Conservation (phyloP, 2,329 filamentous ascomycete species). For the Microsporum canis region DNA sequence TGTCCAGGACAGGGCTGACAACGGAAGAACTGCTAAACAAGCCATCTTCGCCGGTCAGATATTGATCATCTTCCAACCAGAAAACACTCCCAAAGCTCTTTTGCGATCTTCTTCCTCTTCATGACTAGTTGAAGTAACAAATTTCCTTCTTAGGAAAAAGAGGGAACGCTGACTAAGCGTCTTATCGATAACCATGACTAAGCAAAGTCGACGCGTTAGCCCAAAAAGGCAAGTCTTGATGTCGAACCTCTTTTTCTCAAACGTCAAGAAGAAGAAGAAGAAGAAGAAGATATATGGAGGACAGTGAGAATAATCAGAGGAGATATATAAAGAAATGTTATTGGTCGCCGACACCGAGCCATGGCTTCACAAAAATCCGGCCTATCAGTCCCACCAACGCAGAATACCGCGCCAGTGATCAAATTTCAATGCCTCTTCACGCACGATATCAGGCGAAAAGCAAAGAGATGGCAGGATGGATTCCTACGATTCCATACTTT, state of each 20-base stretch:
- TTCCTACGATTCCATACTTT: constrained; percentile 78
- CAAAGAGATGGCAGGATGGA: constrained; percentile 91
- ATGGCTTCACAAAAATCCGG: constrained; percentile 11
- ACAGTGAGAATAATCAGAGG: neutral
- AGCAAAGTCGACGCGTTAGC: neutral
- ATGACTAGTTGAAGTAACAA: neutral
- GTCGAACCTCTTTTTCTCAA: neutral
- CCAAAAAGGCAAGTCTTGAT: neutral
- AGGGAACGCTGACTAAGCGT: neutral
- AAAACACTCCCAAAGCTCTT: neutral
- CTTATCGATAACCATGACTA: neutral
- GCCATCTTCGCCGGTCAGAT: neutral
- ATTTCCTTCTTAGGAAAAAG: neutral
- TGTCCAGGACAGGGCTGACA: neutral
- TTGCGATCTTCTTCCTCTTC: neutral
- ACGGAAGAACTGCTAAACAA: neutral
- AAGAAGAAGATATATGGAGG: neutral
- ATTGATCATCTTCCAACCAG: neutral
- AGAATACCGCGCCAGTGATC: constrained; percentile 61
- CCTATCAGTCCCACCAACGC: constrained; percentile 38
- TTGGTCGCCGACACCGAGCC: neutral
- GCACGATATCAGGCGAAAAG: constrained; percentile 71
- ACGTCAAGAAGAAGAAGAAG: neutral
- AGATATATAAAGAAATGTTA: neutral
- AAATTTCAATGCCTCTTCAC: constrained; percentile 83